Percentiles rank a stretch among this genome's conserved stretches.
phyloP scores from a whole-genome alignment of 768 basidiomycete genomes.

The Mycena floridula region DNA sequence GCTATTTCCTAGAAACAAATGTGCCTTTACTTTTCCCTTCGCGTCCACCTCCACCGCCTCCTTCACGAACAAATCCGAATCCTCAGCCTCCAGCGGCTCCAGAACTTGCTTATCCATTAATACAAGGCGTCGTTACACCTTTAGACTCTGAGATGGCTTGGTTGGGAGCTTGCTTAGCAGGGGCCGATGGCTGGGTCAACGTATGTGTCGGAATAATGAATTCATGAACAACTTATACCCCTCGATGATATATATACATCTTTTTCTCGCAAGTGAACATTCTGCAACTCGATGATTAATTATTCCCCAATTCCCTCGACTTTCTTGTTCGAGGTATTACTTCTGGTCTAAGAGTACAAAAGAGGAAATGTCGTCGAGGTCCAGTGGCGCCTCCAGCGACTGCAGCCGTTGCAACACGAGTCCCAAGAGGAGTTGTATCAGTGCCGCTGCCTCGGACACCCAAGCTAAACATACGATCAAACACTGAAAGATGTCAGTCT shows the following conservation, averaged over 20 bases:
- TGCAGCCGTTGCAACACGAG: conserved; percentile 59
- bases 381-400: conserved; percentile 60
- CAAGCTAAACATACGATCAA: conserved; percentile 85
- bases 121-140: conserved; percentile 83
- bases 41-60: conserved; percentile 36
- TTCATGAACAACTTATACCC: too few species aligned
- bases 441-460: conserved; percentile 75
- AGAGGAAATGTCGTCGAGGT: conserved; percentile 79
- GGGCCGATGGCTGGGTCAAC: conserved; percentile 94
- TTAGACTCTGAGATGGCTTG: conserved; percentile 88
- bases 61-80: conserved; percentile 33
- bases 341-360: conserved; percentile 70
- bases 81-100: conserved; percentile 27
- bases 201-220: conserved; percentile 78
- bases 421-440: conserved; percentile 53
- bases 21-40: conserved; percentile 77
- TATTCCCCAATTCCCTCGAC: conserved; percentile 1
- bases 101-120: conserved; percentile 67
- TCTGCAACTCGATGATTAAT: too few species aligned
- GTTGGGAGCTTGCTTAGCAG: conserved; percentile 87
- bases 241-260: too few species aligned
- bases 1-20: conserved; percentile 60
- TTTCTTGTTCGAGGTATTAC: conserved; percentile 30
- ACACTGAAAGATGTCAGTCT: conserved; percentile 54
- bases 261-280: too few species aligned